Percentiles rank a stretch among this genome's conserved stretches.
Evolutionary conservation across 176 grass and related monocot species (phyloP).

Genomic region (Triticum monococcum): DNA sequence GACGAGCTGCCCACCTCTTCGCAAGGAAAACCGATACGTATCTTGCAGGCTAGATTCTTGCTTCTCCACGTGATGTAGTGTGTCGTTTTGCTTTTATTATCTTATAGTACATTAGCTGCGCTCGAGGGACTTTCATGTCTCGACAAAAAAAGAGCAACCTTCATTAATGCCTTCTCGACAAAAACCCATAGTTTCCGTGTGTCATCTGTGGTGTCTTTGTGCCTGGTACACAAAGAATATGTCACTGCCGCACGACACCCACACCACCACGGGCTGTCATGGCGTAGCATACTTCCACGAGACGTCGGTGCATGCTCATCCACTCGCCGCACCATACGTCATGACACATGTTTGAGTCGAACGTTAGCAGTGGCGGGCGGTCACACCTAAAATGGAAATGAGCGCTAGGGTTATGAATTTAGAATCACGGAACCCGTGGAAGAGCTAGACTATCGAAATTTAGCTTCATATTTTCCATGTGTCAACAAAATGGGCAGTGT

Average conservation of each 20-base stretch:
- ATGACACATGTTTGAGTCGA: background rate
- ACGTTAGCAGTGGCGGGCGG: background rate
- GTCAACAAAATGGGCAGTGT: too few species aligned
- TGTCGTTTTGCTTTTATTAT: too few species aligned
- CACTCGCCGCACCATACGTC: background rate
- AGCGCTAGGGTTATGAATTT: too few species aligned
- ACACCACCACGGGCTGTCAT: background rate
- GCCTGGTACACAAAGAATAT: background rate
- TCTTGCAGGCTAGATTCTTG: background rate
- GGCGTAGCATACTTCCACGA: background rate
- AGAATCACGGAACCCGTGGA: too few species aligned
- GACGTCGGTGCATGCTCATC: background rate
- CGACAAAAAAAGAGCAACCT: background rate
- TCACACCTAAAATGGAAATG: too few species aligned
- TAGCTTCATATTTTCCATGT: too few species aligned
- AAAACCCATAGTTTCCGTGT: background rate
- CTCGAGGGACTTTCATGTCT: background rate
- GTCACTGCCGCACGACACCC: background rate
- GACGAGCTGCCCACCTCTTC: background rate
- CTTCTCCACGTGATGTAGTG: background rate
- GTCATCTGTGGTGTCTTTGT: background rate
- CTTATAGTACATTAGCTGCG: too few species aligned
- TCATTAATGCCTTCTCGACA: background rate
- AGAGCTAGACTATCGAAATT: too few species aligned
- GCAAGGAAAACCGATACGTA: background rate